A percentile compares a stretch with the other conserved stretches of the same genome.
These are phyloP conservation scores for Anthracocystis walkeri DNA, from an alignment of 1,284 basidiomycete species.

Conservation along the genomic window DNA sequence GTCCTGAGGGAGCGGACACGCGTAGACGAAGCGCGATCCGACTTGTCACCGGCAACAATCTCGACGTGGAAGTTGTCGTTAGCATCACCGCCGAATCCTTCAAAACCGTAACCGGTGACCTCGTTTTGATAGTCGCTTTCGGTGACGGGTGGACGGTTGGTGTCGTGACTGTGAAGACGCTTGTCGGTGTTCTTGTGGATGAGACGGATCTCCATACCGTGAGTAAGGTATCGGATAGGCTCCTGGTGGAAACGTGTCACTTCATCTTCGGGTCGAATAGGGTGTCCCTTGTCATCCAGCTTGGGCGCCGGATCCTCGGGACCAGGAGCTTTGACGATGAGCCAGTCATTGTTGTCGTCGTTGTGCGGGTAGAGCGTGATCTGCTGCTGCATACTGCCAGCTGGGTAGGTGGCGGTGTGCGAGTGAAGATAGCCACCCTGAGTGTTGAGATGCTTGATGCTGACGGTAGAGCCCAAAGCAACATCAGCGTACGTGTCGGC, in stretches of 20 bases:
- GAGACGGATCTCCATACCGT: conserved; percentile 83
- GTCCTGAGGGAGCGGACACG: conserved; percentile 84
- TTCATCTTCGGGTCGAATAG: conserved; percentile 54
- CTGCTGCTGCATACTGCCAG: conserved; percentile 83
- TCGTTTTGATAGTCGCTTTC: conserved; percentile 99
- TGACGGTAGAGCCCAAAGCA: conserved; percentile 83
- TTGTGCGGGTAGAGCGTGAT: conserved; percentile 96
- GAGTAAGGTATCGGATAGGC: conserved; percentile 77
- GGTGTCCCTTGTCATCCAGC: conserved; percentile 61
- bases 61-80: conserved; percentile 97
- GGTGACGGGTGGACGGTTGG: conserved; percentile 87
- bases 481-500: conserved; percentile 89
- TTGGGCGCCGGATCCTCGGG: conserved; percentile 73
- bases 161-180: conserved; percentile 91
- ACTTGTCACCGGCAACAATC: conserved; percentile 78
- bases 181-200: conserved; percentile 85
- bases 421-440: conserved; percentile 98
- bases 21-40: conserved; percentile 70
- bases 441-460: conserved; percentile 91
- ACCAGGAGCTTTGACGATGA: conserved; percentile 75
- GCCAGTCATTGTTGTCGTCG: conserved; percentile 92
- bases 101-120: conserved; percentile 92
- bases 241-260: conserved; percentile 57
- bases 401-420: conserved; percentile 88
- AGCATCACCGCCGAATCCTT: conserved; percentile 84